Conservation (phyloP, 352 stramenopile genomes). For the Globisporangium carolinianum region DNA sequence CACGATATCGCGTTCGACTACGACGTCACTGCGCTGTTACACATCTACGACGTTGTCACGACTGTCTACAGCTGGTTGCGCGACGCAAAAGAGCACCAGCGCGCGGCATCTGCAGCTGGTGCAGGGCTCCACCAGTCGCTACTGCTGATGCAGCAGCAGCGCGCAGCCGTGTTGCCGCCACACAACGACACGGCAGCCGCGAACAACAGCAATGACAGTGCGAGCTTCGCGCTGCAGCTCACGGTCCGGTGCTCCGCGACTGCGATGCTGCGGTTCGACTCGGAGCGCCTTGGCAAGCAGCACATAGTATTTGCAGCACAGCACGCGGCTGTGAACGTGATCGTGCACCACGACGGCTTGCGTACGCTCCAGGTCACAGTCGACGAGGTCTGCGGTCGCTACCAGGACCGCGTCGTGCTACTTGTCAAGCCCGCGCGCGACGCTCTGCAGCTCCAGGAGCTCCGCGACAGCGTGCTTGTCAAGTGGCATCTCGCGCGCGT, state of each 20-base stretch:
- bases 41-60: constrained; percentile 16
- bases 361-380: constrained; percentile 49
- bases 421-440: constrained; percentile 49
- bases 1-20: constrained; percentile 38
- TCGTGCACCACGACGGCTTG: constrained; percentile 30
- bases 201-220: constrained; percentile 6
- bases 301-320: constrained; percentile 30
- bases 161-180: neutral
- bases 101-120: neutral
- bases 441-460: constrained; percentile 37
- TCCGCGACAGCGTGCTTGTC: constrained; percentile 26
- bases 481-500: constrained; percentile 49
- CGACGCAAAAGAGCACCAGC: constrained; percentile 1
- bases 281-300: constrained; percentile 26
- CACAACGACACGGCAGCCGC: neutral
- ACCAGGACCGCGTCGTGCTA: constrained; percentile 40
- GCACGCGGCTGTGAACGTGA: constrained; percentile 39
- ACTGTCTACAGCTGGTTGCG: constrained; percentile 11
- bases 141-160: constrained; percentile 1
- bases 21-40: constrained; percentile 27
- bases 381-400: constrained; percentile 31
- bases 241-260: constrained; percentile 44
- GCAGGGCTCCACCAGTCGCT: neutral
- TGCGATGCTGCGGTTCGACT: constrained; percentile 31
- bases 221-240: constrained; percentile 45